Conservation (phyloP, 2,329 filamentous ascomycete genomes). For the Diplodia sapinea region DNA sequence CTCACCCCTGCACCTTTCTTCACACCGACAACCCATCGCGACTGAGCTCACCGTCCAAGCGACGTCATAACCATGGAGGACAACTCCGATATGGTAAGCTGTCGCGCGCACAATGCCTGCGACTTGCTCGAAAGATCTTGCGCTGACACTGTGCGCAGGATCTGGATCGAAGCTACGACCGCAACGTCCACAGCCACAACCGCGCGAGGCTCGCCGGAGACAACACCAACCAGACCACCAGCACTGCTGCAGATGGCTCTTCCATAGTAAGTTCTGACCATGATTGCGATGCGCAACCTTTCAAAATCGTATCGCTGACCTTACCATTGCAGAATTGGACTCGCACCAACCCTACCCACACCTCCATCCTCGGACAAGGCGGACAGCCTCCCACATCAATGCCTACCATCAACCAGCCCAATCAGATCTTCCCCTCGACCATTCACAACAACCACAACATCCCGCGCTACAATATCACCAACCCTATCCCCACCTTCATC, state of each 20-base stretch:
- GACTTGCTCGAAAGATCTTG: neutral
- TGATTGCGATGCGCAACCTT: neutral
- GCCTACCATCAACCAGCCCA: neutral
- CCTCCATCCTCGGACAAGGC: neutral
- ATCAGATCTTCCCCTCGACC: neutral
- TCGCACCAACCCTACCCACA: neutral
- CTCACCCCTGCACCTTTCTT: neutral
- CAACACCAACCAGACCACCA: neutral
- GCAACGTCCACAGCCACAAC: neutral
- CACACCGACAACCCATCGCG: neutral
- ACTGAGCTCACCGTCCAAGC: conserved; percentile 5
- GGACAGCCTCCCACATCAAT: conserved; percentile 1
- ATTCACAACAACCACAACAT: neutral
- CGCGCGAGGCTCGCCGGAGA: neutral
- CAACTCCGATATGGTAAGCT: conserved; percentile 26
- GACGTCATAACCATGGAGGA: conserved; percentile 28
- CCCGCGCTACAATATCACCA: too few relatives aligned
- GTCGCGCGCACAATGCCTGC: neutral
- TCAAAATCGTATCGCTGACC: neutral
- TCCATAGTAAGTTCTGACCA: conserved; percentile 1
- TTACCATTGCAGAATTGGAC: conserved; percentile 4
- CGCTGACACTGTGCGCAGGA: conserved; percentile 12
- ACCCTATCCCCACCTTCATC: too few relatives aligned
- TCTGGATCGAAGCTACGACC: conserved; percentile 1
- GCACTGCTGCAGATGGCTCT: neutral